These are phyloP conservation scores for Ophiosphaerella herpotricha DNA, from an alignment of 2,329 filamentous ascomycete species.

Conservation along the genomic window DNA sequence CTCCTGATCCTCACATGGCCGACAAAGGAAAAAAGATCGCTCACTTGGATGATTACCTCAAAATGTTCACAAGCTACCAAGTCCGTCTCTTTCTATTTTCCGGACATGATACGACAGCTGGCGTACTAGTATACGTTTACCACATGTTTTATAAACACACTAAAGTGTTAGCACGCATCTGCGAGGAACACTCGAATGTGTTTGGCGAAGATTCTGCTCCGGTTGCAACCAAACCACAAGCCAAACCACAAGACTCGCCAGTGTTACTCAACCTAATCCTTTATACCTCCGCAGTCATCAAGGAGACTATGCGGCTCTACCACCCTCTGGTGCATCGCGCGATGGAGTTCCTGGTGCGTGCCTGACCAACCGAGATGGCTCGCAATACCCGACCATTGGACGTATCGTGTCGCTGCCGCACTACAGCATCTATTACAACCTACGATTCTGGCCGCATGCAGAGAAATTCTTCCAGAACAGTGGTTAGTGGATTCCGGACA, in stretches of 20 bases:
- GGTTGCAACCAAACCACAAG: no score
- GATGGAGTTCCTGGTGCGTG: constrained; percentile 2
- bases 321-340: constrained; percentile 34
- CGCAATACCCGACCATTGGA: constrained; percentile 13
- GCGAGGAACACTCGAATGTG: no score
- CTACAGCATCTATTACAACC: constrained; percentile 19
- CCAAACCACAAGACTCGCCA: constrained; percentile 11
- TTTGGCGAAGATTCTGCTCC: constrained; percentile 25
- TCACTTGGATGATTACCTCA: constrained; percentile 11
- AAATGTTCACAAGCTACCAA: constrained; percentile 23
- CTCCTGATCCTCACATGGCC: neutral
- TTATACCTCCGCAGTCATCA: constrained; percentile 40
- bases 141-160: constrained; percentile 29
- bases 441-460: constrained; percentile 13
- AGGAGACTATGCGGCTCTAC: constrained; percentile 42
- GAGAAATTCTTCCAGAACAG: constrained; percentile 27
- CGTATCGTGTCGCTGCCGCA: constrained; percentile 10
- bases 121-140: constrained; percentile 28
- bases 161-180: no score
- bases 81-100: constrained; percentile 40
- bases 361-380: constrained; percentile 9
- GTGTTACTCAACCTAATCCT: constrained; percentile 29
- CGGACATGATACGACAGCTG: constrained; percentile 37
- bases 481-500: constrained; percentile 14
- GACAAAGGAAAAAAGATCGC: constrained; percentile 2